Percentiles rank a stretch among this genome's conserved stretches.
Evolutionary conservation across 306 rosid species (phyloP).

Genomic region (Betula pendula): DNA sequence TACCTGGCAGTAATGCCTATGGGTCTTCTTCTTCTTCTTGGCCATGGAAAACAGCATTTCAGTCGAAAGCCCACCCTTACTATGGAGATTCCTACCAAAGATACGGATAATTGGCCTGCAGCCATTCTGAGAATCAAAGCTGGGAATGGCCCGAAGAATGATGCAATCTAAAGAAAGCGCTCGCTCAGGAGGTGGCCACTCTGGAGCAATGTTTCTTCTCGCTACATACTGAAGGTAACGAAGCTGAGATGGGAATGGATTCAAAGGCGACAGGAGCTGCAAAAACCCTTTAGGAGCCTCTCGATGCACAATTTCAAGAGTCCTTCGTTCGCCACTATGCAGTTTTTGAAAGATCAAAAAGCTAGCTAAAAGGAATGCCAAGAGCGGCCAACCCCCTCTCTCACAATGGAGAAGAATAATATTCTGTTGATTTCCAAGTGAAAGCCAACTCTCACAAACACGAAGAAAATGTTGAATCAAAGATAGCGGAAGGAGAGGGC

Average conservation of each 20-base stretch:
- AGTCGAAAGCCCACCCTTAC: conserved; percentile 85
- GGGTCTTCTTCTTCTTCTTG: conserved; percentile 74
- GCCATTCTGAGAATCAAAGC: conserved; percentile 80
- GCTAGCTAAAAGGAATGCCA: conserved; percentile 77
- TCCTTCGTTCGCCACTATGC: conserved; percentile 76
- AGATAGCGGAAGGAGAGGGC: conserved; percentile 81
- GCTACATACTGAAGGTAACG: conserved; percentile 92
- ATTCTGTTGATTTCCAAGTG: conserved; percentile 60
- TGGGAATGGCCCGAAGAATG: conserved; percentile 82
- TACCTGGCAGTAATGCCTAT: conserved; percentile 79
- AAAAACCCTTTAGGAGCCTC: conserved; percentile 94
- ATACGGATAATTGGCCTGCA: conserved; percentile 85
- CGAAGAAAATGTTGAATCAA: conserved; percentile 90
- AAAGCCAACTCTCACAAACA: conserved; percentile 84
- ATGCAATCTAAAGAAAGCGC: conserved; percentile 88
- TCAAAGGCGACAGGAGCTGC: conserved; percentile 80
- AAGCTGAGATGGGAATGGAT: conserved; percentile 94
- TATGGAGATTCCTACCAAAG: conserved; percentile 79
- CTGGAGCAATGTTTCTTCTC: conserved; percentile 76
- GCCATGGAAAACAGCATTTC: conserved; percentile 87
- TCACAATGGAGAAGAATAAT: conserved; percentile 86
- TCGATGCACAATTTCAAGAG: conserved; percentile 86
- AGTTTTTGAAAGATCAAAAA: conserved; percentile 65
- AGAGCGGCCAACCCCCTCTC: conserved; percentile 97
- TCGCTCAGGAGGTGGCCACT: conserved; percentile 97